Evolutionary conservation across 176 grass and related monocot species (phyloP).

Genomic region (Typha latifolia): DNA sequence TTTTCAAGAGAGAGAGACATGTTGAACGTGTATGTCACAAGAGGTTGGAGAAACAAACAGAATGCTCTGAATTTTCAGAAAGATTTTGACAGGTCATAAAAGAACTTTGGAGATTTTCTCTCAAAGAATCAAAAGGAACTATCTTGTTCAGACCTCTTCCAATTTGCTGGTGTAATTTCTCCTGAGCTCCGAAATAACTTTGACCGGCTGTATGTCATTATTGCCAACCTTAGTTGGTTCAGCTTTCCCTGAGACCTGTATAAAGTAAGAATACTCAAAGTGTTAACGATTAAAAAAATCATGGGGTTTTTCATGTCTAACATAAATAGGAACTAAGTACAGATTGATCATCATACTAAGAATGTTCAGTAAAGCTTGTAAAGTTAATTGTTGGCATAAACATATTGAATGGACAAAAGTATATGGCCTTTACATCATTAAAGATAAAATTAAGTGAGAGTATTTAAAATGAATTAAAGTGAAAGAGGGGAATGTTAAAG

Average conservation of each 20-base stretch:
- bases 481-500: not conserved
- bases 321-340: not conserved
- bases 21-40: too few relatives aligned
- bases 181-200: constrained; percentile 76
- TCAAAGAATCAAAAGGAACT: not conserved
- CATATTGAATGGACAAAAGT: not conserved
- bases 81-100: not conserved
- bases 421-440: not conserved
- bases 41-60: not conserved
- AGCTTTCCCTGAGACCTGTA: constrained; percentile 46
- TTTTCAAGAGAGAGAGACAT: too few relatives aligned
- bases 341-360: not conserved
- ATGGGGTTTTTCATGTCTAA: not conserved
- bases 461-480: not conserved
- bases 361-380: not conserved
- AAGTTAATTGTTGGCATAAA: not conserved
- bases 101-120: constrained; percentile 11
- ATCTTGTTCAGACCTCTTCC: constrained; percentile 52
- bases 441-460: not conserved
- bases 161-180: constrained; percentile 83
- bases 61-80: not conserved
- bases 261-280: constrained; percentile 9
- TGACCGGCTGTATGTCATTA: constrained; percentile 47
- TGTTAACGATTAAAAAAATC: not conserved
- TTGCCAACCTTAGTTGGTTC: constrained; percentile 38